These are phyloP conservation scores for Sedum album DNA, from an alignment of 164 flowering plant genomes.

Conservation along the genomic window DNA sequence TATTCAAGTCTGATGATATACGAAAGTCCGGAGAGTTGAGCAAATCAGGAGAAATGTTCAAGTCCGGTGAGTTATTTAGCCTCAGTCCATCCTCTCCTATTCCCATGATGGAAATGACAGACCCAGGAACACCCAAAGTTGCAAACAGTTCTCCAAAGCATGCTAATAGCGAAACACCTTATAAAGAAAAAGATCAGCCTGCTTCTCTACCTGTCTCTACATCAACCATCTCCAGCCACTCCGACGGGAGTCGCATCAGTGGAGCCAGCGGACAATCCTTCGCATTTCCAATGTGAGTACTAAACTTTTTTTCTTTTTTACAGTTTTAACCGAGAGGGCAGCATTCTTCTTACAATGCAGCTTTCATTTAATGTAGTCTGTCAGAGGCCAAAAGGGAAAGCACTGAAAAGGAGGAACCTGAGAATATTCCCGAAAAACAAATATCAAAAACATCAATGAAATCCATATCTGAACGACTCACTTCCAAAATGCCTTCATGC, in stretches of 20 bases:
- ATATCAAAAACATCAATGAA: neutral
- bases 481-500: constrained; percentile 1
- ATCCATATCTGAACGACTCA: neutral
- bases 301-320: no score
- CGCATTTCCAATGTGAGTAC: constrained; percentile 56
- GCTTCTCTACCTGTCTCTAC: constrained; percentile 9
- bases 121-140: neutral
- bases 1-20: constrained; percentile 19
- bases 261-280: constrained; percentile 32
- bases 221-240: constrained; percentile 22
- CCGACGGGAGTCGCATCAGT: constrained; percentile 38
- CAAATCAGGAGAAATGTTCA: constrained; percentile 5
- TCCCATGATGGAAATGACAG: constrained; percentile 5
- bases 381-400: neutral
- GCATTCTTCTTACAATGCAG: neutral
- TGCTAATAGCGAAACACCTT: constrained; percentile 1
- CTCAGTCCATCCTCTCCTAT: constrained; percentile 15
- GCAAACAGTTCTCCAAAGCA: neutral
- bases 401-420: neutral
- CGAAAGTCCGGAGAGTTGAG: constrained; percentile 8
- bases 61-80: constrained; percentile 21
- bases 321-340: neutral
- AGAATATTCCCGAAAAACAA: neutral
- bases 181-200: neutral
- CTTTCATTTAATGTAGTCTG: neutral